These are phyloP conservation scores for Pachysandra terminalis DNA, from an alignment of 164 flowering plant genomes.

Conservation along the genomic window DNA sequence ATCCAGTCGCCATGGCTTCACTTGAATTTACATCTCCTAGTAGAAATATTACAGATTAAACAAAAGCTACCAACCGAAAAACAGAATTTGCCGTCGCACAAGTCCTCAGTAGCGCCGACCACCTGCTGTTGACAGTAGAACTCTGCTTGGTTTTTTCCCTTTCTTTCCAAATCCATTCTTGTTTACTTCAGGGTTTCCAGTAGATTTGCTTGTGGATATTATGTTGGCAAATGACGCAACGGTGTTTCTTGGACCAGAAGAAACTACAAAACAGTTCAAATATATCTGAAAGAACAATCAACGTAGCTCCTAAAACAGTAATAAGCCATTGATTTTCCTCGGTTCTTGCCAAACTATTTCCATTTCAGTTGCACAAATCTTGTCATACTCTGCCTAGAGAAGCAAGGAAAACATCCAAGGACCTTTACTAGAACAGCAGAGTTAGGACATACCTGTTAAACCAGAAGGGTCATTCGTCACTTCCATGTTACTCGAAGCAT, in stretches of 20 bases:
- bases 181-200: constrained; percentile 26
- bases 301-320: no score
- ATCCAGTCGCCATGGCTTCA: no score
- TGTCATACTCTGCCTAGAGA: no score
- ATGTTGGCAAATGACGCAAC: constrained; percentile 69
- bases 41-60: no score
- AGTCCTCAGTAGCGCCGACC: constrained; percentile 71
- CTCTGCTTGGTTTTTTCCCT: constrained; percentile 73
- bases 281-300: not conserved
- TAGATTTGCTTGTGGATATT: constrained; percentile 49
- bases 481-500: constrained; percentile 22
- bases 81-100: no score
- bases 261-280: not conserved
- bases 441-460: constrained; percentile 23
- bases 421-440: not conserved
- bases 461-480: constrained; percentile 29
- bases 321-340: no score
- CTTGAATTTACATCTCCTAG: no score
- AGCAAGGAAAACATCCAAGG: no score
- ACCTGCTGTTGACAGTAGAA: constrained; percentile 86
- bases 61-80: no score
- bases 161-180: constrained; percentile 64
- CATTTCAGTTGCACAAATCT: no score
- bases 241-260: constrained; percentile 43
- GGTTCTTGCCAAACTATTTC: no score